These are phyloP conservation scores for Penicillium oxalicum DNA, from an alignment of 2,329 filamentous ascomycete genomes.

Conservation along the genomic window DNA sequence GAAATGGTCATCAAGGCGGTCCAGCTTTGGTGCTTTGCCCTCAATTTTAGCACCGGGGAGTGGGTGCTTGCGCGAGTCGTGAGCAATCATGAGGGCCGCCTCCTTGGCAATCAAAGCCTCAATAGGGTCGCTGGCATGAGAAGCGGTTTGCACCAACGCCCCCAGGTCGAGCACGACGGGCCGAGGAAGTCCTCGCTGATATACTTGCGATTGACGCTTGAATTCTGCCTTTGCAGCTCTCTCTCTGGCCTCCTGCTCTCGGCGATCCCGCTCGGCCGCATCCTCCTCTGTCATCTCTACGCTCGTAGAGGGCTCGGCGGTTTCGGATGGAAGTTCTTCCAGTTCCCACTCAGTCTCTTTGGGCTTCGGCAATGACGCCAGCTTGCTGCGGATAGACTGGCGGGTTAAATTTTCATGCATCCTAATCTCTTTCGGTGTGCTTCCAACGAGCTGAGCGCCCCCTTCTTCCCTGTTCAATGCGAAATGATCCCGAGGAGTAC, in stretches of 20 bases:
- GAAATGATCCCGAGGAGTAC: constrained; percentile 83
- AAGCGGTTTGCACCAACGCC: constrained; percentile 59
- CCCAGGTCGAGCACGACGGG: constrained; percentile 67
- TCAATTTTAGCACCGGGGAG: constrained; percentile 61
- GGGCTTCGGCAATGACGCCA: constrained; percentile 82
- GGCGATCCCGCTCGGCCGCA: constrained; percentile 67
- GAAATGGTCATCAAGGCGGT: constrained; percentile 62
- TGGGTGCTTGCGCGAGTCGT: constrained; percentile 72
- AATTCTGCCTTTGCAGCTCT: constrained; percentile 65
- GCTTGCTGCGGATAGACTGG: constrained; percentile 54
- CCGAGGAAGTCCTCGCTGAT: constrained; percentile 76
- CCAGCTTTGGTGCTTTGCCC: constrained; percentile 55
- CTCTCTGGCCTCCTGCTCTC: constrained; percentile 57
- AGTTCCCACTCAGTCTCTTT: constrained; percentile 94
- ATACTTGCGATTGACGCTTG: constrained; percentile 79
- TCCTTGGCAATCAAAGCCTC: constrained; percentile 68
- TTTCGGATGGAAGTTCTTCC: constrained; percentile 74
- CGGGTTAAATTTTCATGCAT: constrained; percentile 64
- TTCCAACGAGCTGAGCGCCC: constrained; percentile 60
- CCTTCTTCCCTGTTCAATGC: constrained; percentile 69
- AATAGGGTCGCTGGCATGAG: constrained; percentile 56
- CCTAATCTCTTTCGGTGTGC: constrained; percentile 71
- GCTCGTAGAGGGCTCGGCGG: constrained; percentile 51
- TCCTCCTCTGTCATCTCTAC: constrained; percentile 58
- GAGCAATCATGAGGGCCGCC: constrained; percentile 69